Evolutionary conservation across 768 basidiomycete genomes (phyloP).

Genomic region (Tricholoma bakamatsutake): DNA sequence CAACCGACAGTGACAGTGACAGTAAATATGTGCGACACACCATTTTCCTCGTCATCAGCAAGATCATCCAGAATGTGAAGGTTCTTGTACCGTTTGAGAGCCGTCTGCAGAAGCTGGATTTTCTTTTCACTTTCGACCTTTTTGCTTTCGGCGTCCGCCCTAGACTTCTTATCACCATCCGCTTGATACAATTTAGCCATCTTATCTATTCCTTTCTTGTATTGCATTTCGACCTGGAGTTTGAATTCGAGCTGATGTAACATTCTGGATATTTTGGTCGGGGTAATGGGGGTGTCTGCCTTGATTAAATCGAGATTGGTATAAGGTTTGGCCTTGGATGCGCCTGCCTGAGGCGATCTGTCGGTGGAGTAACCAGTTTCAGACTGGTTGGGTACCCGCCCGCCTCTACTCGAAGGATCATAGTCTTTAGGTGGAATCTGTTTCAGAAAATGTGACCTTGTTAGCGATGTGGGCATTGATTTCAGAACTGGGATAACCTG

Average conservation of each 20-base stretch:
- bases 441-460: conserved; percentile 11
- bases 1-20: not conserved
- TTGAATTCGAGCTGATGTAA: conserved; percentile 99
- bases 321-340: conserved; percentile 58
- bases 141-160: conserved; percentile 90
- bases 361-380: conserved; percentile 29
- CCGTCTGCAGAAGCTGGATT: conserved; percentile 86
- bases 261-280: conserved; percentile 96
- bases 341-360: conserved; percentile 30
- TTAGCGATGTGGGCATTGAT: conserved; percentile 13
- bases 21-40: conserved; percentile 27
- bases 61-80: conserved; percentile 89
- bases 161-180: conserved; percentile 95
- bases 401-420: conserved; percentile 31
- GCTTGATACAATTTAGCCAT: conserved; percentile 96
- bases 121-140: conserved; percentile 94
- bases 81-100: conserved; percentile 94
- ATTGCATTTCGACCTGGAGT: conserved; percentile 95
- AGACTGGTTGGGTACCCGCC: conserved; percentile 33
- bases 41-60: conserved; percentile 79
- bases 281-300: conserved; percentile 94
- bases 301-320: conserved; percentile 92
- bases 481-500: conserved; percentile 27
- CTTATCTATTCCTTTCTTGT: conserved; percentile 97
- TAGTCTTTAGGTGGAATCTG: conserved; percentile 51